A percentile compares a stretch with the other conserved stretches of the same genome.
These are phyloP conservation scores for Populus nigra DNA, from an alignment of 345 rosid species.

Conservation along the genomic window DNA sequence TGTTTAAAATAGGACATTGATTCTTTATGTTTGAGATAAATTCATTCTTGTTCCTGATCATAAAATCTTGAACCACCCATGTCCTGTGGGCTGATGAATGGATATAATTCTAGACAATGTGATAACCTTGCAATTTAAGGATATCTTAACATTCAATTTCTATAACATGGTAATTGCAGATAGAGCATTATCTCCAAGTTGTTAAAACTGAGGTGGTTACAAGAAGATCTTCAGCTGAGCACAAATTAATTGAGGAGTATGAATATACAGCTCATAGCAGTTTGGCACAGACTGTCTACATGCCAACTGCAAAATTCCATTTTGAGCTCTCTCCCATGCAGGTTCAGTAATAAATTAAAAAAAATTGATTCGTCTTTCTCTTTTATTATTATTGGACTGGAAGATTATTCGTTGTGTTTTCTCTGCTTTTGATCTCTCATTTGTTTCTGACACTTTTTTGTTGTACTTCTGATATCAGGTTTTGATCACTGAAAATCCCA, in stretches of 20 bases:
- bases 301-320: slow-evolving; percentile 88
- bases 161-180: slow-evolving; percentile 46
- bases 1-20: neutral
- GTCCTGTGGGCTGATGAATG: neutral
- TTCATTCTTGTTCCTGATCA: neutral
- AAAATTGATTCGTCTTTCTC: neutral
- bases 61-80: neutral
- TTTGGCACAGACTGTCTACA: slow-evolving; percentile 57
- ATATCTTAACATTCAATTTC: neutral
- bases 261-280: slow-evolving; percentile 99
- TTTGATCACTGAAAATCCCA: slow-evolving; percentile 68
- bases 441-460: neutral
- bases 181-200: slow-evolving; percentile 94
- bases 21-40: neutral
- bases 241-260: slow-evolving; percentile 65
- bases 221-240: slow-evolving; percentile 40
- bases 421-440: neutral
- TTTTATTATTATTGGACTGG: neutral
- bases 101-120: neutral
- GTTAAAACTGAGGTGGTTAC: slow-evolving; percentile 87
- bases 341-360: slow-evolving; percentile 38
- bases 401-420: neutral
- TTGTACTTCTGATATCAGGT: slow-evolving; percentile 45
- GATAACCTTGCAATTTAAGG: neutral
- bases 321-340: slow-evolving; percentile 99